A percentile compares a stretch with the other conserved stretches of the same genome.
phyloP scores from a whole-genome alignment of 2,329 filamentous ascomycete genomes.

The Aureobasidium sp. region DNA sequence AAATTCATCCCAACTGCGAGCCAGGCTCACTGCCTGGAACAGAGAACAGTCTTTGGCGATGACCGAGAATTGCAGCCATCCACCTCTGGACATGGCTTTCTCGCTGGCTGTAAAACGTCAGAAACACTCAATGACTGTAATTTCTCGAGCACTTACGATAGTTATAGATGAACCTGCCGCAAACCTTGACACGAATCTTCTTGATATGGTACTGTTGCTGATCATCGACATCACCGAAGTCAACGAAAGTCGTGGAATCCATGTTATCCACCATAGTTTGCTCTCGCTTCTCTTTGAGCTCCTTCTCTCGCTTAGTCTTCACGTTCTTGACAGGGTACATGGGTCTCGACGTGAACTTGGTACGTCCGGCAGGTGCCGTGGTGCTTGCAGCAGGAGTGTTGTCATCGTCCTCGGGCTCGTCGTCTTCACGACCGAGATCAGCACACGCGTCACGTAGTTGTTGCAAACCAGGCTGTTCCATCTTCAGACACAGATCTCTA shows the following conservation, averaged over 20 bases:
- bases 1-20: slow-evolving; percentile 47
- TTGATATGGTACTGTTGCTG: slow-evolving; percentile 28
- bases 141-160: slow-evolving; percentile 30
- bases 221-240: slow-evolving; percentile 33
- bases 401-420: slow-evolving; percentile 29
- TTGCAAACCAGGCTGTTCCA: slow-evolving; percentile 43
- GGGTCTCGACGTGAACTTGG: slow-evolving; percentile 10
- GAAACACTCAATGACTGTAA: background rate
- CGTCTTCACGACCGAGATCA: slow-evolving; percentile 39
- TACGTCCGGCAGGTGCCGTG: slow-evolving; percentile 1
- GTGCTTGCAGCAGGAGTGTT: background rate
- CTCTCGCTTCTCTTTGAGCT: slow-evolving; percentile 18
- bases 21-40: slow-evolving; percentile 40
- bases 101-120: slow-evolving; percentile 27
- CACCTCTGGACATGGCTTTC: slow-evolving; percentile 38
- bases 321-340: slow-evolving; percentile 12
- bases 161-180: slow-evolving; percentile 45
- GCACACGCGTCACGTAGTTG: slow-evolving; percentile 47
- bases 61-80: slow-evolving; percentile 47
- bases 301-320: slow-evolving; percentile 29
- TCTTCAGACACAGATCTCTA: slow-evolving; percentile 42
- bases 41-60: slow-evolving; percentile 44
- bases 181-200: slow-evolving; percentile 42
- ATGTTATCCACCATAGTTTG: slow-evolving; percentile 3
- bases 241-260: slow-evolving; percentile 23